Percentiles rank a stretch among this genome's conserved stretches.
These are phyloP conservation scores for Asterophora lycoperdoides DNA, from an alignment of 768 basidiomycete genomes.

Conservation along the genomic window DNA sequence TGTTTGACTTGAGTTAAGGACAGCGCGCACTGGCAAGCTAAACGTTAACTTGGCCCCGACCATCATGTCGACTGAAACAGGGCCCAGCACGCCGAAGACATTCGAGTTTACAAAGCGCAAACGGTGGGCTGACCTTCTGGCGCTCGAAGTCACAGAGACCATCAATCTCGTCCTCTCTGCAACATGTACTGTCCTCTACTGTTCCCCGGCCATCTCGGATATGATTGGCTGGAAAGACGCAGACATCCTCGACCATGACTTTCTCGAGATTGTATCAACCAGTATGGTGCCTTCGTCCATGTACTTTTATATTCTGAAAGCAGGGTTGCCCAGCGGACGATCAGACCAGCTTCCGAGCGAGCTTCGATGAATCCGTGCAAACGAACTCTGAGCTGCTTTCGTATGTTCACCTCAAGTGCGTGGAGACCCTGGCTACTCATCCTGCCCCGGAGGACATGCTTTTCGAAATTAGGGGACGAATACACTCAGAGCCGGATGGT, in stretches of 20 bases:
- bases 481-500: slow-evolving; percentile 45
- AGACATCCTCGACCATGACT: slow-evolving; percentile 66
- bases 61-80: slow-evolving; percentile 9
- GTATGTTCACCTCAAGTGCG: slow-evolving; percentile 60
- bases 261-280: slow-evolving; percentile 57
- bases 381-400: slow-evolving; percentile 47
- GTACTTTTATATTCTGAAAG: slow-evolving; percentile 1
- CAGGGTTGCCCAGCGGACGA: slow-evolving; percentile 47
- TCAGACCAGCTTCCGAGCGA: slow-evolving; percentile 47
- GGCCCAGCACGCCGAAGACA: slow-evolving; percentile 24
- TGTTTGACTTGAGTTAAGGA: too few relatives aligned
- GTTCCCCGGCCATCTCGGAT: slow-evolving; percentile 61
- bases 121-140: slow-evolving; percentile 78
- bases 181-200: slow-evolving; percentile 63
- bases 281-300: slow-evolving; percentile 36
- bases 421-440: slow-evolving; percentile 19
- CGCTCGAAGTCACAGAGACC: slow-evolving; percentile 72
- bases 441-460: slow-evolving; percentile 42
- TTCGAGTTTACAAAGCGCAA: slow-evolving; percentile 88
- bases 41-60: not conserved
- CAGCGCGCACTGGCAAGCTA: too few relatives aligned
- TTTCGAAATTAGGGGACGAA: slow-evolving; percentile 68
- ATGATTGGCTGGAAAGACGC: slow-evolving; percentile 74
- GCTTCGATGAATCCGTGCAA: slow-evolving; percentile 53
- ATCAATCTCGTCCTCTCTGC: slow-evolving; percentile 65